A percentile compares a stretch with the other conserved stretches of the same genome.
Conservation (phyloP, 495 filamentous ascomycete species). For the Margaritispora aquatica region DNA sequence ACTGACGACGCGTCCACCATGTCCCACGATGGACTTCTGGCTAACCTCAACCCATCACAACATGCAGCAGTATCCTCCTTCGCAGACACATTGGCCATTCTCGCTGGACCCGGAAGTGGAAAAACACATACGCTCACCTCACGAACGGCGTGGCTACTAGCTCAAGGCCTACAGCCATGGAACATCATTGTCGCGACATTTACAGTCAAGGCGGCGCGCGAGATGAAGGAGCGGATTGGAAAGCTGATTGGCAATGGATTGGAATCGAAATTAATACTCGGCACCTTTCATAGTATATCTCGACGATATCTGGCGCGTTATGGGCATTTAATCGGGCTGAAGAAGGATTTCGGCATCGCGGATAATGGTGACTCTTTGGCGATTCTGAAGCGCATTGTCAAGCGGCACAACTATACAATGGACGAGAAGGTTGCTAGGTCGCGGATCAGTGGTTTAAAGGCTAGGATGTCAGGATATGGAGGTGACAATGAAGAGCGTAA, state of each 20-base stretch:
- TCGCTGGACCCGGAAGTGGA: slow-evolving; percentile 76
- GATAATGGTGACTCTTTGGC: slow-evolving; percentile 74
- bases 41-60: slow-evolving; percentile 80
- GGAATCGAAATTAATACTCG: slow-evolving; percentile 75
- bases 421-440: slow-evolving; percentile 62
- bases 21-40: slow-evolving; percentile 39
- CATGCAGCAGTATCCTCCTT: slow-evolving; percentile 75
- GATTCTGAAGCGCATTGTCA: slow-evolving; percentile 77
- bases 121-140: slow-evolving; percentile 97
- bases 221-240: slow-evolving; percentile 88
- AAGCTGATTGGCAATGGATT: slow-evolving; percentile 70
- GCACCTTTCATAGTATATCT: slow-evolving; percentile 94
- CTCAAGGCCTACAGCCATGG: slow-evolving; percentile 71
- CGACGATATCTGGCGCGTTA: slow-evolving; percentile 80
- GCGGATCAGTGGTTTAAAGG: slow-evolving; percentile 84
- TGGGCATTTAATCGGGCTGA: slow-evolving; percentile 77
- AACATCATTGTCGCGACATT: slow-evolving; percentile 98
- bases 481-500: slow-evolving; percentile 2
- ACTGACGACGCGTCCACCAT: slow-evolving; percentile 5
- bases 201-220: slow-evolving; percentile 91
- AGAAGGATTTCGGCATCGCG: slow-evolving; percentile 86
- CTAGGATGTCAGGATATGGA: slow-evolving; percentile 47
- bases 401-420: slow-evolving; percentile 58
- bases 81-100: slow-evolving; percentile 76
- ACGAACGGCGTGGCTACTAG: slow-evolving; percentile 88